Conservation (phyloP, 2,329 filamentous ascomycete species). For the Paramyrothecium roridum region DNA sequence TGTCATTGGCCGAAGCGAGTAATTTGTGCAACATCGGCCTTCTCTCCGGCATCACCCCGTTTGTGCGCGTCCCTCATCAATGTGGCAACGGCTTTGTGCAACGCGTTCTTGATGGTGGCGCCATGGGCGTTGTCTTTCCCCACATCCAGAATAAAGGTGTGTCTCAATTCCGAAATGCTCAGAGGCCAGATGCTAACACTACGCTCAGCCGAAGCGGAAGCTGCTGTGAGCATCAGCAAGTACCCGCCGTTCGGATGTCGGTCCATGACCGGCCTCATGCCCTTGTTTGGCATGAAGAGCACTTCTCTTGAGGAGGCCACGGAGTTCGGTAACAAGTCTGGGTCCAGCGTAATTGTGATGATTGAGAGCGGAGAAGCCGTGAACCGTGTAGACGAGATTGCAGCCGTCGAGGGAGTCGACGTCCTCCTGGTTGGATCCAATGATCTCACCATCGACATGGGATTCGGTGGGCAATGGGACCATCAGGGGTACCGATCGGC, state of each 20-base stretch:
- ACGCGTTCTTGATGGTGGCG: constrained; percentile 26
- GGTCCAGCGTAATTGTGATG: constrained; percentile 22
- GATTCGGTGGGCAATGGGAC: constrained; percentile 7
- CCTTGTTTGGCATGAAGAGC: constrained; percentile 14
- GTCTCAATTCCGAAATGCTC: neutral
- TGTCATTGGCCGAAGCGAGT: constrained; percentile 25
- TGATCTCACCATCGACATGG: constrained; percentile 19
- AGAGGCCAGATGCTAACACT: too few relatives aligned
- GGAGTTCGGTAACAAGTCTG: constrained; percentile 14
- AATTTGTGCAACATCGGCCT: constrained; percentile 22
- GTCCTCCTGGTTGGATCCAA: constrained; percentile 26
- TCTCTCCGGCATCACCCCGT: constrained; percentile 21
- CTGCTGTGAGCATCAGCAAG: constrained; percentile 33
- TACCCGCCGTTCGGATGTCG: constrained; percentile 18
- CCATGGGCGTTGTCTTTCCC: constrained; percentile 26
- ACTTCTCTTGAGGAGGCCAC: constrained; percentile 9
- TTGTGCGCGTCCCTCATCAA: constrained; percentile 28
- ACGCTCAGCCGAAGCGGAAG: constrained; percentile 38
- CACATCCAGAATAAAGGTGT: constrained; percentile 16
- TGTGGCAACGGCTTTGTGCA: constrained; percentile 29
- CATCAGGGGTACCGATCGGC: constrained; percentile 7
- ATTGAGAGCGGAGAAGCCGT: constrained; percentile 20
- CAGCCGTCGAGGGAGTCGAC: constrained; percentile 23
- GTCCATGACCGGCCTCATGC: constrained; percentile 18
- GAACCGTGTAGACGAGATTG: constrained; percentile 22